phyloP scores from a whole-genome alignment of 805 yeast genomes.

The Wickerhamomyces strasburgensis region DNA sequence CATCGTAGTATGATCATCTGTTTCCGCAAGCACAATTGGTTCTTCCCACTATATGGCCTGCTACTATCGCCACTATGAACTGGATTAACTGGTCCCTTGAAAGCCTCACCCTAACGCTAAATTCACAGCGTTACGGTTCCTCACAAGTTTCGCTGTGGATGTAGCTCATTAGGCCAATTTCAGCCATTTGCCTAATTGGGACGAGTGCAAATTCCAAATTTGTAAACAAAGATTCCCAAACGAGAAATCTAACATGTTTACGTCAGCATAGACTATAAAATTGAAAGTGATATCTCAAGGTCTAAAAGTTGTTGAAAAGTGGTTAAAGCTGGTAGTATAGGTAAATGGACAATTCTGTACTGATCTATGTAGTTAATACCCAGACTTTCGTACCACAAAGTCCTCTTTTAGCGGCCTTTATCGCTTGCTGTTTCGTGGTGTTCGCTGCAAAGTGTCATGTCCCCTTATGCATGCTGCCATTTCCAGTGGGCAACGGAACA shows the following conservation, averaged over 20 bases:
- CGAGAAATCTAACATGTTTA: constrained; percentile 9
- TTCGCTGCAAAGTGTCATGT: neutral
- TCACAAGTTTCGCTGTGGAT: constrained; percentile 9
- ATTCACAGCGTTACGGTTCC: no score
- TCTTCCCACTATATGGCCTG: no score
- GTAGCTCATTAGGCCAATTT: constrained; percentile 13
- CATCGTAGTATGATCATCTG: no score
- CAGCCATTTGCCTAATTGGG: constrained; percentile 11
- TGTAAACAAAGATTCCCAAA: constrained; percentile 16
- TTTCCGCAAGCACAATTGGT: no score
- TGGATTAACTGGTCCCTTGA: no score
- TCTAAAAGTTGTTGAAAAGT: no score
- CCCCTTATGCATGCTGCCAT: constrained; percentile 6
- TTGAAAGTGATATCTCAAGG: no score
- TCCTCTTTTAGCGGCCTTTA: constrained; percentile 8
- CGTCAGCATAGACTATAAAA: no score
- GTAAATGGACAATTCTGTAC: no score
- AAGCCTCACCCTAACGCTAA: neutral
- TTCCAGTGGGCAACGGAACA: constrained; percentile 2
- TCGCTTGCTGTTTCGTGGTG: constrained; percentile 7
- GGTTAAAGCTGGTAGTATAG: no score
- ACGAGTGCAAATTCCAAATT: constrained; percentile 3
- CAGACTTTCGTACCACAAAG: neutral
- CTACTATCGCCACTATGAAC: no score
- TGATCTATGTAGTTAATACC: no score